phyloP scores from a whole-genome alignment of 345 rosid genomes.

The Schrenkiella parvula region DNA sequence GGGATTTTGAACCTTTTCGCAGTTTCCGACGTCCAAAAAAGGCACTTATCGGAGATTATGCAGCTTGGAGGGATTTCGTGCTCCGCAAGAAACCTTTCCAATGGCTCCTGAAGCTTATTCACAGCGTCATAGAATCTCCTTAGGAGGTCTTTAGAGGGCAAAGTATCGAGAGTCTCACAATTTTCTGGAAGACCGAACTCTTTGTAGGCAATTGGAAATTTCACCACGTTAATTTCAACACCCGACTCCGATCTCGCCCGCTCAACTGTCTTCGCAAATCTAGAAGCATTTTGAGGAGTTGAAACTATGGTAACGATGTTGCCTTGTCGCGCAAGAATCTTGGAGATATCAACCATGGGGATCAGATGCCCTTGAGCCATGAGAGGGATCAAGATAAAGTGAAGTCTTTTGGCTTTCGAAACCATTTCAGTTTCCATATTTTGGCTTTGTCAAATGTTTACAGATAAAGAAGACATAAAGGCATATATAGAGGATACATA shows the following conservation, averaged over 20 bases:
- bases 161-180: slow-evolving; percentile 70
- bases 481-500: neutral
- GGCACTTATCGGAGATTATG: slow-evolving; percentile 65
- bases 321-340: slow-evolving; percentile 50
- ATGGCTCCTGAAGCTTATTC: slow-evolving; percentile 46
- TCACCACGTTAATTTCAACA: slow-evolving; percentile 37
- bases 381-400: slow-evolving; percentile 67
- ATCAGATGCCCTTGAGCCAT: slow-evolving; percentile 86
- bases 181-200: slow-evolving; percentile 68
- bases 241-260: slow-evolving; percentile 34
- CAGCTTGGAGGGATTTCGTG: slow-evolving; percentile 55
- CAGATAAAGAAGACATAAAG: neutral
- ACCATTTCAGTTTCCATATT: slow-evolving; percentile 20
- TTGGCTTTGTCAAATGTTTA: neutral
- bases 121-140: slow-evolving; percentile 52
- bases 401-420: slow-evolving; percentile 36
- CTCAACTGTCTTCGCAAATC: slow-evolving; percentile 40
- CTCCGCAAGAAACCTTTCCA: slow-evolving; percentile 42
- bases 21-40: slow-evolving; percentile 57
- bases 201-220: slow-evolving; percentile 49
- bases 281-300: slow-evolving; percentile 61
- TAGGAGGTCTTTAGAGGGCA: slow-evolving; percentile 50
- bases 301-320: slow-evolving; percentile 55
- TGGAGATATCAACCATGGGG: slow-evolving; percentile 71
- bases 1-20: slow-evolving; percentile 58